Evolutionary conservation across 2,329 filamentous ascomycete genomes (phyloP), one percentile per base, ranked within the genome.

Genomic region (Cercospora zeina): DNA sequence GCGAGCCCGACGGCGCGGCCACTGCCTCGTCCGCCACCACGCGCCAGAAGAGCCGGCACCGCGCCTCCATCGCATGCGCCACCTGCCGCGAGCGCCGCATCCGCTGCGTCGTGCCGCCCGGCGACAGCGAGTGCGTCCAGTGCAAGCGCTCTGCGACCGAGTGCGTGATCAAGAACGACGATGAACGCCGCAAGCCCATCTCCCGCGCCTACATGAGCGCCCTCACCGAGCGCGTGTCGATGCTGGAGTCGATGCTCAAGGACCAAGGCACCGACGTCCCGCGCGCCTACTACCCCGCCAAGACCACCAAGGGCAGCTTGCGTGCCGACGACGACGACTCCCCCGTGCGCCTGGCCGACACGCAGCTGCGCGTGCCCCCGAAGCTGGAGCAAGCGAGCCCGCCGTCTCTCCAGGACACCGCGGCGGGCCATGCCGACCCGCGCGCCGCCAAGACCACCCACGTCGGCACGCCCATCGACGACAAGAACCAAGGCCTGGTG

Each of bases 121-220:
- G 67, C 30, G 61, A 65, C 21, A 55, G 47, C 27, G 58, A 65
- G 37, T 70, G 69, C 58, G 36, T 62, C n/a, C 69, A 70, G 51
- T 70, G 69, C 62, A 65, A 64, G 37, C 59, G 68, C 39, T 63
- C 64, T 14, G 64, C 62, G 10, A 61, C 65, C 13, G 62, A 67
- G 31, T 70, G 69, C 51, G 51, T 70, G n/a, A 70, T 70, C 54
- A 68, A 68, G 55, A 68, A 69, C 31, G 68, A 70, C 42, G 69
- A 70, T 45, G 69, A 70, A 56, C 59, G 69, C 39, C 53, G 69
- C 16, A 54, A 64, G 34, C 69, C 69, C 2, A 67, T 70, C 8
- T 69, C 67, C 0, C 47, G 69, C 47, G 69, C 69, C 10, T 70
- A 70, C 59, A 67, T 70, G 66, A 66, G 49, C 45, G 66, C 69